Percentiles rank a stretch among this genome's conserved stretches.
phyloP scores from a whole-genome alignment of 345 rosid genomes.

The Fremontodendron californicum region DNA sequence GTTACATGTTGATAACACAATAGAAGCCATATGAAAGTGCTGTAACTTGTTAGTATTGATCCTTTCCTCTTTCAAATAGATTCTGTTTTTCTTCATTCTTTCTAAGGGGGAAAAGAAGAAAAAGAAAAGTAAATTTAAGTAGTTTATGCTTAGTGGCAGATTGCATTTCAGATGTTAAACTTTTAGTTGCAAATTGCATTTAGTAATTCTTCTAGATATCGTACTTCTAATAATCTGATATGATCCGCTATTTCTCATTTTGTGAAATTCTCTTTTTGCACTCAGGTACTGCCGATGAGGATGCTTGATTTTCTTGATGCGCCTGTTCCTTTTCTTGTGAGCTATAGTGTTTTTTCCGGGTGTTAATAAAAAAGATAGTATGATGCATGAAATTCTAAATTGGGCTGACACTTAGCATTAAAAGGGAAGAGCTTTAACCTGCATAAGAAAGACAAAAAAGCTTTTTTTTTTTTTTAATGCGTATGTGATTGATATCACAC shows the following conservation, averaged over 20 bases:
- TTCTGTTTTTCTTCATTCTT: background rate
- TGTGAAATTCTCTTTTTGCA: background rate
- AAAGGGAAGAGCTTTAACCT: background rate
- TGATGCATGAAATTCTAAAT: slow-evolving; percentile 6
- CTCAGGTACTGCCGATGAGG: slow-evolving; percentile 74
- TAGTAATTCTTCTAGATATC: background rate
- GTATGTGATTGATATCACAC: background rate
- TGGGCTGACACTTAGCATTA: background rate
- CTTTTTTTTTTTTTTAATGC: background rate
- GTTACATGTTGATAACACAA: background rate
- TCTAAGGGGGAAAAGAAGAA: background rate
- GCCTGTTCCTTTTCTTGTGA: slow-evolving; percentile 95
- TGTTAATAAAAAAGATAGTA: background rate
- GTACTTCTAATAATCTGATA: background rate
- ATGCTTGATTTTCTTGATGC: slow-evolving; percentile 99
- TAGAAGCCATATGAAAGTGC: background rate
- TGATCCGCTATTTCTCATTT: background rate
- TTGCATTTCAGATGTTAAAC: background rate
- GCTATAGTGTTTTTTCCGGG: slow-evolving; percentile 22
- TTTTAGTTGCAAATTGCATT: background rate
- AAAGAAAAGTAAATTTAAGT: background rate
- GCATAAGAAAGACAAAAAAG: background rate
- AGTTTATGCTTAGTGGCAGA: background rate
- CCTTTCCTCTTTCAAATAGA: background rate
- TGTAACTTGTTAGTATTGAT: background rate